Conservation (phyloP, 768 basidiomycete species). For the Auricularia auricula-judae region DNA sequence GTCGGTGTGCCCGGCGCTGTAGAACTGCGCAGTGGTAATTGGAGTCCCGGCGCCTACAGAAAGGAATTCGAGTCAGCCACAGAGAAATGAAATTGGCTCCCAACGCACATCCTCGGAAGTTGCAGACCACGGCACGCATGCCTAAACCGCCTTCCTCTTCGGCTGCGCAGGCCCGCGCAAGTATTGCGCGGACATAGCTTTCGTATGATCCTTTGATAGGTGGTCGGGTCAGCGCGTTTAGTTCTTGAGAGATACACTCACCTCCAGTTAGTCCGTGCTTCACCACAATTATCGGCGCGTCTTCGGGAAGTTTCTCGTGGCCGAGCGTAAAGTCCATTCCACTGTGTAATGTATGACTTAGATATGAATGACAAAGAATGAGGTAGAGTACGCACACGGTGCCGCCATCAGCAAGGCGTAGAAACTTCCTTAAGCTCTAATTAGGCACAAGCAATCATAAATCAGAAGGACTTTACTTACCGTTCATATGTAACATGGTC, state of each 20-base stretch:
- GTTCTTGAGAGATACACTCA: conserved; percentile 8
- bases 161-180: conserved; percentile 61
- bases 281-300: conserved; percentile 31
- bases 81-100: no score
- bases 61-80: no score
- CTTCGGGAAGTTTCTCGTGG: conserved; percentile 18
- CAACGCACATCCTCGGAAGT: no score
- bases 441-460: conserved; percentile 3
- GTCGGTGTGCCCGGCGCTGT: conserved; percentile 82
- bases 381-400: conserved; percentile 25
- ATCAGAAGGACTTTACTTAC: conserved; percentile 11
- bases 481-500: conserved; percentile 26
- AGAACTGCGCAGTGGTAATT: conserved; percentile 71
- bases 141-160: conserved; percentile 77
- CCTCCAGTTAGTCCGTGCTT: conserved; percentile 39
- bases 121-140: conserved; percentile 82
- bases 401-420: conserved; percentile 30
- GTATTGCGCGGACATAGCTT: conserved; percentile 75
- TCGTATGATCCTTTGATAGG: conserved; percentile 64
- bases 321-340: background rate
- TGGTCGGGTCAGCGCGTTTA: background rate
- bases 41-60: conserved; percentile 79
- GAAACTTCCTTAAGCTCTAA: conserved; percentile 17
- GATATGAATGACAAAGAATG: background rate
- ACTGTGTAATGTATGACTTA: background rate